Conservation (phyloP, 345 rosid genomes). For the Salix caprea region DNA sequence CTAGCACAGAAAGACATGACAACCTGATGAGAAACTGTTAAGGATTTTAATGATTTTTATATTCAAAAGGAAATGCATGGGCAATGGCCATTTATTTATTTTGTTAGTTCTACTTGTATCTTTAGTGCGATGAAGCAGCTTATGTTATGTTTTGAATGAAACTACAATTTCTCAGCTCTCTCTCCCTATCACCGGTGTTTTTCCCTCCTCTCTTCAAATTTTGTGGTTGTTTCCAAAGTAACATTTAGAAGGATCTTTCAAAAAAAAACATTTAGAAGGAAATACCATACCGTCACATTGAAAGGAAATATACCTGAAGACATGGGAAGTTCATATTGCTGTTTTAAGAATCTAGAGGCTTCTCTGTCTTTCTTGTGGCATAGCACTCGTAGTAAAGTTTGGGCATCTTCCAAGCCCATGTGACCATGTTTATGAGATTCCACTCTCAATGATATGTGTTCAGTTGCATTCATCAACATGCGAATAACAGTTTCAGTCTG, state of each 20-base stretch:
- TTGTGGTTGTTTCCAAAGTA: neutral
- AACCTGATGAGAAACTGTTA: no score
- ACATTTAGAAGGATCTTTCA: neutral
- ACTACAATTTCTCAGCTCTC: no score
- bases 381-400: constrained; percentile 74
- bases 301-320: constrained; percentile 66
- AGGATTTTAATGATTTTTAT: no score
- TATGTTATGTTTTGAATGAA: no score
- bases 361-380: constrained; percentile 92
- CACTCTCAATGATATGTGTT: constrained; percentile 56
- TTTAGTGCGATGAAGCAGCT: no score
- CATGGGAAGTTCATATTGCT: constrained; percentile 83
- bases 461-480: constrained; percentile 88
- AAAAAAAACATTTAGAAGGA: neutral
- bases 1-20: no score
- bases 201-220: no score
- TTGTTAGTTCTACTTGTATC: no score
- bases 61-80: no score
- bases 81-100: no score
- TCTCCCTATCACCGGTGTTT: no score
- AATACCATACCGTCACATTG: neutral
- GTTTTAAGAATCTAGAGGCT: constrained; percentile 80
- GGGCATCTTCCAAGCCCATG: constrained; percentile 54
- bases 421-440: constrained; percentile 44
- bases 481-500: constrained; percentile 72